Evolutionary conservation across 305 asterid species (phyloP).

Genomic region (Nicotiana rustica): DNA sequence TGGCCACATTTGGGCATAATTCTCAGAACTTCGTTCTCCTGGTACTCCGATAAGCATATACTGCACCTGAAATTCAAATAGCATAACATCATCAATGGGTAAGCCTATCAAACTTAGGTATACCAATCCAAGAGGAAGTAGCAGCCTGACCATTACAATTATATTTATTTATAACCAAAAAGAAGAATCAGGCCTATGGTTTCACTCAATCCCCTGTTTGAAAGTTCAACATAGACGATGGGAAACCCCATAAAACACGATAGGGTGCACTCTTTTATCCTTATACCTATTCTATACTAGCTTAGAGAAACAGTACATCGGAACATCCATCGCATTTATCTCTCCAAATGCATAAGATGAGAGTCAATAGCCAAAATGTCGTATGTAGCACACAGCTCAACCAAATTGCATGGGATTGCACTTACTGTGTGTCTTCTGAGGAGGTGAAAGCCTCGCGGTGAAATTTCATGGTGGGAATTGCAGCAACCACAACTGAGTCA

Average conservation of each 20-base stretch:
- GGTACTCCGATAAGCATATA: slow-evolving; percentile 80
- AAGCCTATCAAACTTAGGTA: neutral
- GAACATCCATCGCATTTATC: slow-evolving; percentile 16
- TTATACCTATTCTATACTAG: neutral
- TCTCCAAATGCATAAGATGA: slow-evolving; percentile 13
- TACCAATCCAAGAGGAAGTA: slow-evolving; percentile 6
- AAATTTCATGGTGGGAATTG: slow-evolving; percentile 87
- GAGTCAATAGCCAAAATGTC: slow-evolving; percentile 18
- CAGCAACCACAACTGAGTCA: slow-evolving; percentile 75
- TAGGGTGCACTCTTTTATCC: neutral
- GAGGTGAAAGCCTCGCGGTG: slow-evolving; percentile 71
- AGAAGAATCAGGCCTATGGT: neutral
- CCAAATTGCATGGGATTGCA: slow-evolving; percentile 29
- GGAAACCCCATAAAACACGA: neutral
- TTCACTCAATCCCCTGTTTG: neutral
- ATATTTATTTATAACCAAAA: neutral
- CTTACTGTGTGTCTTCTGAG: slow-evolving; percentile 83
- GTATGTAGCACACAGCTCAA: neutral
- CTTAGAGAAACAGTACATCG: neutral
- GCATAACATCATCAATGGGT: slow-evolving; percentile 31
- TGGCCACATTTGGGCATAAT: slow-evolving; percentile 93
- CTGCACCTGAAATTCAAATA: slow-evolving; percentile 63
- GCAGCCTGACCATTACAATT: neutral
- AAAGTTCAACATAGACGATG: neutral
- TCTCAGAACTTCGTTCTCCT: slow-evolving; percentile 80